Evolutionary conservation across 148 eudicot species (phyloP).

Genomic region (Persicaria tinctoria): DNA sequence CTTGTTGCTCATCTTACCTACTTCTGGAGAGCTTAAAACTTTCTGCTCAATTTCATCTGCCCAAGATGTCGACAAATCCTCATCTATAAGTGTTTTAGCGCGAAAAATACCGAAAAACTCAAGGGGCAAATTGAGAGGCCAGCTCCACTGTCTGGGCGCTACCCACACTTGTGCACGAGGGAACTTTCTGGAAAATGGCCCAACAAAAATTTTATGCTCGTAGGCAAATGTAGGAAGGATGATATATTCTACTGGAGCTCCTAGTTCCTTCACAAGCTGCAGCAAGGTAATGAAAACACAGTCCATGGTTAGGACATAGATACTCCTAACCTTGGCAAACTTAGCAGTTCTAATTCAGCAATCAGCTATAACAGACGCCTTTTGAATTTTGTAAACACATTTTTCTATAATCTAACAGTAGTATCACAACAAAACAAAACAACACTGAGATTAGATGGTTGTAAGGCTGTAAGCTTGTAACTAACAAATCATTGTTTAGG

Average conservation of each 20-base stretch:
- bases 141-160: conserved; percentile 99
- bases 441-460: too few relatives aligned
- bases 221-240: conserved; percentile 94
- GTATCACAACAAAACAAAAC: too few relatives aligned
- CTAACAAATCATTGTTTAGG: too few relatives aligned
- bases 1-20: conserved; percentile 45
- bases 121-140: conserved; percentile 95
- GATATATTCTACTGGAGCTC: conserved; percentile 87
- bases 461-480: too few relatives aligned
- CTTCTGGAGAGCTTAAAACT: conserved; percentile 96
- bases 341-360: background rate
- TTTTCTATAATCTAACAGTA: too few relatives aligned
- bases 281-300: conserved; percentile 2
- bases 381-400: too few relatives aligned
- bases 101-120: conserved; percentile 94
- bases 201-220: conserved; percentile 96
- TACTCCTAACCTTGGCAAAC: background rate
- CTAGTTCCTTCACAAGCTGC: conserved; percentile 92
- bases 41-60: conserved; percentile 91
- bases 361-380: too few relatives aligned
- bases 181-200: conserved; percentile 95
- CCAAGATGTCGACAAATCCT: conserved; percentile 85
- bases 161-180: conserved; percentile 93
- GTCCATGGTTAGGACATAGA: background rate
- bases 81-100: conserved; percentile 72